Evolutionary conservation across 23 red algal genomes (phyloP).

Genomic region (Gracilaria domingensis): DNA sequence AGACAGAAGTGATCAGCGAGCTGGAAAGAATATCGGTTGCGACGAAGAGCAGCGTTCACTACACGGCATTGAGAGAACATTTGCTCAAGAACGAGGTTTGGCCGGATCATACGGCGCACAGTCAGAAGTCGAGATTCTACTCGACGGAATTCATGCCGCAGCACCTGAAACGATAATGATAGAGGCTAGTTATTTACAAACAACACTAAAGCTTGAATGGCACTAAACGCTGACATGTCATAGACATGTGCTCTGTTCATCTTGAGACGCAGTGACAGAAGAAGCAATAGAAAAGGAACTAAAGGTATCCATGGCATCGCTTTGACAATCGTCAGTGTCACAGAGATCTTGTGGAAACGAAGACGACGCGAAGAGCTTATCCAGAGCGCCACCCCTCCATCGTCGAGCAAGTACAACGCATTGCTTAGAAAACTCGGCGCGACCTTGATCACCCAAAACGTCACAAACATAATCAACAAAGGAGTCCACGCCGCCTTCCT

Average conservation of each 20-base stretch:
- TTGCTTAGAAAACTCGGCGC: slow-evolving; percentile 2
- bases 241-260: not conserved
- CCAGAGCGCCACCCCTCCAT: not conserved
- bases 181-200: not conserved
- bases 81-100: slow-evolving; percentile 37
- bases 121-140: slow-evolving; percentile 16
- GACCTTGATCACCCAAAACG: slow-evolving; percentile 24
- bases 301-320: not conserved
- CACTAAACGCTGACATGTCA: not conserved
- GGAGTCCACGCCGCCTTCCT: slow-evolving; percentile 10
- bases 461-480: slow-evolving; percentile 46
- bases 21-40: slow-evolving; percentile 16
- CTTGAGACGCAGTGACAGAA: not conserved
- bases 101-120: slow-evolving; percentile 23
- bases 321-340: not conserved
- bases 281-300: slow-evolving; percentile 12
- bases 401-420: not conserved
- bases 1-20: slow-evolving; percentile 51
- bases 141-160: slow-evolving; percentile 53
- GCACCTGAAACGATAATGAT: slow-evolving; percentile 15
- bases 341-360: not conserved
- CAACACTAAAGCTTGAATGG: not conserved
- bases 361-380: not conserved
- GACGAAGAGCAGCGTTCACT: slow-evolving; percentile 36
- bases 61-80: slow-evolving; percentile 38